A percentile compares a stretch with the other conserved stretches of the same genome.
These are phyloP conservation scores for Conidiobolus coronatus DNA, from an alignment of 371 early-diverging fungal genomes.

Conservation along the genomic window DNA sequence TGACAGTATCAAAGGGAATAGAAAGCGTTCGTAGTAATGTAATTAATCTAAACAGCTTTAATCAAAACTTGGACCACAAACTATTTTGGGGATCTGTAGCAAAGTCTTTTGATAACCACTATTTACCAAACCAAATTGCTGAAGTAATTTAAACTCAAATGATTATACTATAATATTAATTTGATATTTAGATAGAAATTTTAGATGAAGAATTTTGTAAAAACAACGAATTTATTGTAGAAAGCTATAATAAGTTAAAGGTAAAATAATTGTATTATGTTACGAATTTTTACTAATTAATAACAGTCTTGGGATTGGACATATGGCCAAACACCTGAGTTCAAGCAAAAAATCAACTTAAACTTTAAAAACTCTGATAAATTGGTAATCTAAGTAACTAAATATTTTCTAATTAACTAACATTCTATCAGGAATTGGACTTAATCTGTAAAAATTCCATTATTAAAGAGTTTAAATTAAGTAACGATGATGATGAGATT, in stretches of 20 bases:
- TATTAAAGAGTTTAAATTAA: too few relatives aligned
- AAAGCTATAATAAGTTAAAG: slow-evolving; percentile 18
- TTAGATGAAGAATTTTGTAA: slow-evolving; percentile 13
- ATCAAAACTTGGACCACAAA: slow-evolving; percentile 56
- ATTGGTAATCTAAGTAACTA: too few relatives aligned
- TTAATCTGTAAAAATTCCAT: too few relatives aligned
- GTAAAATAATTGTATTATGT: too few relatives aligned
- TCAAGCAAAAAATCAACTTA: slow-evolving; percentile 19
- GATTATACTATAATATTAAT: not conserved
- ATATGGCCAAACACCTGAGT: slow-evolving; percentile 81
- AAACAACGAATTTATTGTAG: slow-evolving; percentile 12
- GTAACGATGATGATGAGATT: too few relatives aligned
- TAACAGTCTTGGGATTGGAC: slow-evolving; percentile 70
- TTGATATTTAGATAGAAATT: slow-evolving; percentile 5
- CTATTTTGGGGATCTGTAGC: slow-evolving; percentile 55
- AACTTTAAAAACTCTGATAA: too few relatives aligned
- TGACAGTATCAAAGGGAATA: slow-evolving; percentile 70
- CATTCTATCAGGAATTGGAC: too few relatives aligned
- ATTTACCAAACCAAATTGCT: slow-evolving; percentile 13
- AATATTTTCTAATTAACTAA: too few relatives aligned
- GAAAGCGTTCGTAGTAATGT: slow-evolving; percentile 74
- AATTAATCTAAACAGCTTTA: slow-evolving; percentile 51
- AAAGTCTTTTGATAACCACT: slow-evolving; percentile 28
- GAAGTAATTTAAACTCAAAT: not conserved
- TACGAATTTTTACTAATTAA: too few relatives aligned